A percentile compares a stretch with the other conserved stretches of the same genome.
Evolutionary conservation across 176 grass and related monocot genomes (phyloP).

Genomic region (Bolboschoenus planiculmis): DNA sequence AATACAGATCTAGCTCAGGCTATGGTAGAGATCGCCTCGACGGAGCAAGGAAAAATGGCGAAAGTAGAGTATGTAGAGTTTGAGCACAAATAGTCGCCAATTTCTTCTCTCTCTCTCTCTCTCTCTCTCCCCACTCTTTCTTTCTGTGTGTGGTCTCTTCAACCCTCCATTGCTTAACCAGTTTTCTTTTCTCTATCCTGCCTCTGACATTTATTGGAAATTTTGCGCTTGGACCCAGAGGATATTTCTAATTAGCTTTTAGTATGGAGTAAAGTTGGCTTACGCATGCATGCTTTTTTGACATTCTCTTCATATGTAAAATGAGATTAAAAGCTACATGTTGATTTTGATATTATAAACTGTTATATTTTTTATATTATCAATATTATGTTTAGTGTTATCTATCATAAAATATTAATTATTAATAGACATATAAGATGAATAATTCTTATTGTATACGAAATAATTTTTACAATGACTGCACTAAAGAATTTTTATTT

Average conservation of each 20-base stretch:
- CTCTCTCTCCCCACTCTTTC: background rate
- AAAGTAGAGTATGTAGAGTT: background rate
- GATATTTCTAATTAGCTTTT: background rate
- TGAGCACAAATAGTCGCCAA: background rate
- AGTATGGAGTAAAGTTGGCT: background rate
- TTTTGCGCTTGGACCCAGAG: background rate
- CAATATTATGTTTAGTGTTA: no score
- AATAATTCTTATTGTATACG: no score
- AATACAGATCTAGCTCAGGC: background rate
- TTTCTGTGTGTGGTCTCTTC: conserved; percentile 15
- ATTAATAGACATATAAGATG: no score
- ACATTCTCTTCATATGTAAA: background rate
- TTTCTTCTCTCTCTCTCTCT: conserved; percentile 20
- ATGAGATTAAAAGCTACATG: background rate
- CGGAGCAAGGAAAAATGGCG: background rate
- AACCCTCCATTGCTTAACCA: conserved; percentile 19
- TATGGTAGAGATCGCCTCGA: background rate
- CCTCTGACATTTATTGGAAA: conserved; percentile 5
- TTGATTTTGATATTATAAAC: no score
- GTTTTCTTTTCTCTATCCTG: conserved; percentile 18
- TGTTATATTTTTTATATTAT: no score
- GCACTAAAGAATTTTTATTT: no score
- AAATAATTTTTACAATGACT: no score
- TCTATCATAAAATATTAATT: no score
- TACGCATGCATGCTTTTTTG: background rate